These are phyloP conservation scores for Magnusiomyces sp. DNA, from an alignment of 1,139 yeast genomes.

Conservation along the genomic window DNA sequence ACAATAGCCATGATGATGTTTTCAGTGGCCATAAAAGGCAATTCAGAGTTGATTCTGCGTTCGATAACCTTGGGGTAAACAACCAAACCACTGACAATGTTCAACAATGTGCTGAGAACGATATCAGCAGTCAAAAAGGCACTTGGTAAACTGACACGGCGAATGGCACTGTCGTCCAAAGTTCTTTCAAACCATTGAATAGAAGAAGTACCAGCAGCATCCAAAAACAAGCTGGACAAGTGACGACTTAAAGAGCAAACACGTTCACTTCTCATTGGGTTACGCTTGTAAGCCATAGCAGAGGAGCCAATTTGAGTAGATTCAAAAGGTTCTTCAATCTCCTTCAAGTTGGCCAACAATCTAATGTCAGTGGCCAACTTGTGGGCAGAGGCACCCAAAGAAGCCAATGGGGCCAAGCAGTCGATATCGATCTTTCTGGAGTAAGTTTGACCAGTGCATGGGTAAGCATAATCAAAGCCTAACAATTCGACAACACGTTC, in stretches of 20 bases:
- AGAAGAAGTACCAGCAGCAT: constrained; percentile 92
- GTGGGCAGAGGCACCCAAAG: constrained; percentile 94
- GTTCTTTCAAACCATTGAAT: constrained; percentile 99
- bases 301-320: constrained; percentile 95
- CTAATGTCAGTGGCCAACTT: constrained; percentile 97
- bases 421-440: constrained; percentile 97
- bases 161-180: constrained; percentile 93
- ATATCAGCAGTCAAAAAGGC: constrained; percentile 96
- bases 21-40: constrained; percentile 99
- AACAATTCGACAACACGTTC: constrained; percentile 84
- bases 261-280: constrained; percentile 99
- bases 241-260: constrained; percentile 97
- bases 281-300: constrained; percentile 99
- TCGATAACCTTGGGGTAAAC: constrained; percentile 98
- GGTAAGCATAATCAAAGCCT: constrained; percentile 92
- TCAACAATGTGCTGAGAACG: constrained; percentile 76
- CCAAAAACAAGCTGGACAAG: constrained; percentile 81
- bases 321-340: constrained; percentile 97
- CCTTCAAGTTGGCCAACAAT: constrained; percentile 91
- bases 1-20: constrained; percentile 99
- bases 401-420: constrained; percentile 83
- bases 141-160: constrained; percentile 94
- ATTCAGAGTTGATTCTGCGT: constrained; percentile 88
- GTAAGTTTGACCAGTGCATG: constrained; percentile 97
- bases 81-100: constrained; percentile 89